Conservation (phyloP, 345 rosid genomes). For the Noccaea caerulescens region DNA sequence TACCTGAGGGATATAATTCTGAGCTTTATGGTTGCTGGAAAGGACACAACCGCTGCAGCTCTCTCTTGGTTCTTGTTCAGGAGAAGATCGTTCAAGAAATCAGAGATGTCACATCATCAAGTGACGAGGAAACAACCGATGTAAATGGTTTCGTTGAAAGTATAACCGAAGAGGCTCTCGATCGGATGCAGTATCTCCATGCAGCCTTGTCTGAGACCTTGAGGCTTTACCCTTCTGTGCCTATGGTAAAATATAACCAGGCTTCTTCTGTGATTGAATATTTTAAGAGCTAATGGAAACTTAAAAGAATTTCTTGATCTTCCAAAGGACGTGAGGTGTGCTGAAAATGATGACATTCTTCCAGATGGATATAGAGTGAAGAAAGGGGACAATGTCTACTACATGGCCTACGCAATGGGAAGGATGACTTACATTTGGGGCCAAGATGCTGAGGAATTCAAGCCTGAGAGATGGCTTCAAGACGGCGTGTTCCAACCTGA, state of each 20-base stretch:
- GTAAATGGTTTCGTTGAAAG: slow-evolving; percentile 49
- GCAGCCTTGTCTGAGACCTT: slow-evolving; percentile 78
- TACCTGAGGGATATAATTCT: slow-evolving; percentile 72
- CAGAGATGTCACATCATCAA: slow-evolving; percentile 41
- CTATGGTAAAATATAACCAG: slow-evolving; percentile 47
- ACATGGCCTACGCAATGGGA: slow-evolving; percentile 76
- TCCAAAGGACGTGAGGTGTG: slow-evolving; percentile 62
- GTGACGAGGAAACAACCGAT: slow-evolving; percentile 30
- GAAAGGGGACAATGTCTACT: slow-evolving; percentile 64
- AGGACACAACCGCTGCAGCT: slow-evolving; percentile 63
- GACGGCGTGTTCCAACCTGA: slow-evolving; percentile 65
- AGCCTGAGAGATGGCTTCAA: slow-evolving; percentile 80
- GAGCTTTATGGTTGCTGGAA: slow-evolving; percentile 73
- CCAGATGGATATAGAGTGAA: slow-evolving; percentile 68
- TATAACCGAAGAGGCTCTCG: slow-evolving; percentile 52
- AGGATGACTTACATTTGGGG: slow-evolving; percentile 85
- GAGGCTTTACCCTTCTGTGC: slow-evolving; percentile 72
- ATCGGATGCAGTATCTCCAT: slow-evolving; percentile 77
- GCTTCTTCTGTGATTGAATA: slow-evolving; percentile 8
- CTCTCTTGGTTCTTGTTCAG: slow-evolving; percentile 80
- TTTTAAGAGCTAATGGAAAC: background rate
- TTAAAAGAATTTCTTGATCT: background rate
- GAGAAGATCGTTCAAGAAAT: slow-evolving; percentile 68
- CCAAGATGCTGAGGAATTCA: slow-evolving; percentile 65
- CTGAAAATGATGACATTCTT: slow-evolving; percentile 65